These are phyloP conservation scores for Malus orientalis DNA, from an alignment of 306 rosid genomes.

Conservation along the genomic window DNA sequence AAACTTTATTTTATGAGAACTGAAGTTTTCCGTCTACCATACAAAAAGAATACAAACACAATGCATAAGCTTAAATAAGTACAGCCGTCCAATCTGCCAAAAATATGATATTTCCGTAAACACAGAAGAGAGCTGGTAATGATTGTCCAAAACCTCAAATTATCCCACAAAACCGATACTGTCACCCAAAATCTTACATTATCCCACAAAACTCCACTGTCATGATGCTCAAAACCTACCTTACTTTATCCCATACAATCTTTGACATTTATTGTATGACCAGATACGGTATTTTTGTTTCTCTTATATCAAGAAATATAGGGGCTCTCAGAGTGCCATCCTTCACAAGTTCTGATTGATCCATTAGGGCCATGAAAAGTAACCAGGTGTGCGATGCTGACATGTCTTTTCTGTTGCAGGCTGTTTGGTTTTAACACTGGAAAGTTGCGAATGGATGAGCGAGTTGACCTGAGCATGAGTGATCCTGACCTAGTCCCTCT, in stretches of 20 bases:
- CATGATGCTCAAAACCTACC: background rate
- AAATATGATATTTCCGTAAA: background rate
- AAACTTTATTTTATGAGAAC: background rate
- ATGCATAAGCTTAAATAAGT: background rate
- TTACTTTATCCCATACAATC: background rate
- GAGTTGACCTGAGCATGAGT: conserved; percentile 82
- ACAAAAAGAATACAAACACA: background rate
- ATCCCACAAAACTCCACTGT: background rate
- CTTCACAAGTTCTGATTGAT: background rate
- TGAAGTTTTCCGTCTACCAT: background rate
- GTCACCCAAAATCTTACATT: background rate
- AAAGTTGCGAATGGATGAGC: conserved; percentile 84
- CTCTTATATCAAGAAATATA: too few species aligned
- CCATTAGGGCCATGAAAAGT: background rate
- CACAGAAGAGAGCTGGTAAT: background rate
- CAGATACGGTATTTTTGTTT: background rate
- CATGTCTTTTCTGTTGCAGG: conserved; percentile 41
- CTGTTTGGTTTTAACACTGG: conserved; percentile 76
- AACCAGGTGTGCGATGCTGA: background rate
- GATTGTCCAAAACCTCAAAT: background rate
- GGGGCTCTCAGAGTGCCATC: background rate
- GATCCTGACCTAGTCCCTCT: conserved; percentile 95
- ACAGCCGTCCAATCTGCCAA: background rate
- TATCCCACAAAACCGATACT: background rate
- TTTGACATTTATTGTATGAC: background rate